Conservation (phyloP, 805 yeast genomes). For the Trichomonascus vanleenenianus region DNA sequence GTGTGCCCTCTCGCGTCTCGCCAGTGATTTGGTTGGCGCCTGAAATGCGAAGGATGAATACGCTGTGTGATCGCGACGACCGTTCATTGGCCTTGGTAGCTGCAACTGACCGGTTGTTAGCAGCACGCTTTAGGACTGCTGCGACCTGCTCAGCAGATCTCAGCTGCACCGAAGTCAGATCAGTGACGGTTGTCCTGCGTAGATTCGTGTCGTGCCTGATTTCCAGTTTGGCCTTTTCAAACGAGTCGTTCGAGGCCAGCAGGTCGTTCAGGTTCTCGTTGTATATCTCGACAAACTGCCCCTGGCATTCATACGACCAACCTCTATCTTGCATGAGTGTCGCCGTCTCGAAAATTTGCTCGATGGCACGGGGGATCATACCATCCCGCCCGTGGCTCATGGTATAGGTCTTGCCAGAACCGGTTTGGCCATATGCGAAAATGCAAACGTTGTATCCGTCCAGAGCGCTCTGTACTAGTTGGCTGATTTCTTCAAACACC, state of each 20-base stretch:
- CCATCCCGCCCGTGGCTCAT: conserved; percentile 73
- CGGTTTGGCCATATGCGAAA: conserved; percentile 96
- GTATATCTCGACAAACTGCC: conserved; percentile 84
- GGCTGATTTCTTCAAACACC: conserved; percentile 79
- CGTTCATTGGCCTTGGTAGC: conserved; percentile 72
- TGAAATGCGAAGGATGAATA: conserved; percentile 54
- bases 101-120: conserved; percentile 63
- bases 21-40: conserved; percentile 49
- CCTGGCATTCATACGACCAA: conserved; percentile 55
- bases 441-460: conserved; percentile 92
- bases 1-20: conserved; percentile 44
- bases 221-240: conserved; percentile 42
- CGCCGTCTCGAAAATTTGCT: conserved; percentile 57
- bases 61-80: conserved; percentile 88
- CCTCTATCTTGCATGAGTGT: conserved; percentile 42
- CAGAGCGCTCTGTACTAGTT: conserved; percentile 72
- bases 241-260: conserved; percentile 28
- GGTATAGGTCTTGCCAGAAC: conserved; percentile 89
- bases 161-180: conserved; percentile 44
- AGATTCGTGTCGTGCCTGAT: conserved; percentile 58
- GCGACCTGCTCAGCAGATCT: conserved; percentile 42
- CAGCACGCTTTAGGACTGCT: conserved; percentile 45
- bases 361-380: conserved; percentile 69
- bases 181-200: conserved; percentile 53
- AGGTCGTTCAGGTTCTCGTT: conserved; percentile 76